These are phyloP conservation scores for Coleophoma crateriformis DNA, from an alignment of 2,329 filamentous ascomycete species.

Conservation along the genomic window DNA sequence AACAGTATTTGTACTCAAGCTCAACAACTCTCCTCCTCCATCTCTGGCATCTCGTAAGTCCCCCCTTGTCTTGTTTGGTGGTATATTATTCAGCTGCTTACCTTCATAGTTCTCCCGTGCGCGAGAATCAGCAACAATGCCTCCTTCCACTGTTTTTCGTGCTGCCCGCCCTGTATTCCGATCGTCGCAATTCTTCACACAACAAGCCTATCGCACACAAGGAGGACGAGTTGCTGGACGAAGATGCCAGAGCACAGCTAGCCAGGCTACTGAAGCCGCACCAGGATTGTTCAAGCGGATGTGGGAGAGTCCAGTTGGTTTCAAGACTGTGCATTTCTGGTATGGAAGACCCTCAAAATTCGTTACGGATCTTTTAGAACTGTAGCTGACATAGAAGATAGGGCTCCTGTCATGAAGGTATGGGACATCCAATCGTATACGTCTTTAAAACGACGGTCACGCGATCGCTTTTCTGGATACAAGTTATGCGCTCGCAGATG, in stretches of 20 bases:
- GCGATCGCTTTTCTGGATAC: too few relatives aligned
- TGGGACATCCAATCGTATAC: constrained; percentile 3
- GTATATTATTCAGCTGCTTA: too few relatives aligned
- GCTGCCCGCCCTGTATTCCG: constrained; percentile 47
- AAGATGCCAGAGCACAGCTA: constrained; percentile 67
- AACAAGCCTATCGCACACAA: constrained; percentile 50
- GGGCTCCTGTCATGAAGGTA: constrained; percentile 91
- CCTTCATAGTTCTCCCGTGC: background rate
- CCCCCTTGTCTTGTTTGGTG: too few relatives aligned
- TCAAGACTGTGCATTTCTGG: constrained; percentile 99
- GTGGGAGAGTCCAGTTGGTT: constrained; percentile 74
- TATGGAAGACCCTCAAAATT: constrained; percentile 33
- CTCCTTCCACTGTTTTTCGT: background rate
- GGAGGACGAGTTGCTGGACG: constrained; percentile 35
- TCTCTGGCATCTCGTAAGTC: too few relatives aligned
- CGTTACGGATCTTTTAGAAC: too few relatives aligned
- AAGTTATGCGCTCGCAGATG: too few relatives aligned
- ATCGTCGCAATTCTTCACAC: constrained; percentile 38
- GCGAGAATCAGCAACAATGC: background rate
- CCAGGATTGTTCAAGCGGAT: constrained; percentile 62
- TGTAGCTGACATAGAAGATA: constrained; percentile 27
- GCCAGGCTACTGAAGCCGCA: constrained; percentile 34
- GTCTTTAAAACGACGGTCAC: too few relatives aligned
- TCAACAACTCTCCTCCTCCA: too few relatives aligned
- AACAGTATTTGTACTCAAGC: too few relatives aligned